Evolutionary conservation across 2,329 filamentous ascomycete genomes (phyloP).

Genomic region (Penicillium concentricum): DNA sequence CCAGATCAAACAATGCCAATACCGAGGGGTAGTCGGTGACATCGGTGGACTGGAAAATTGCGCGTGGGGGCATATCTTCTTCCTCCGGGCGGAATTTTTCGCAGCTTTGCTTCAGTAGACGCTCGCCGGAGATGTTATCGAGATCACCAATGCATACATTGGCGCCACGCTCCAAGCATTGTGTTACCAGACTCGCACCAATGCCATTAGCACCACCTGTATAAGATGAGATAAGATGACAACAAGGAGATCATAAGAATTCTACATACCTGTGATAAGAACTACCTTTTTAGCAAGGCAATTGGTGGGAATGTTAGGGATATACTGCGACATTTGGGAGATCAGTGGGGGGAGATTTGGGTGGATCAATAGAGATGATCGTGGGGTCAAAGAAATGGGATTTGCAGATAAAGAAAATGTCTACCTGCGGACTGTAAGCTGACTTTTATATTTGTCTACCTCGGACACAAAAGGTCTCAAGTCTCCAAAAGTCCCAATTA

Average conservation of each 20-base stretch:
- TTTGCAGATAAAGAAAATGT: not conserved
- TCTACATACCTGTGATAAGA: conserved; percentile 20
- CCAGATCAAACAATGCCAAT: conserved; percentile 48
- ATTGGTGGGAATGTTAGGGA: conserved; percentile 15
- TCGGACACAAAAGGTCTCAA: too few species aligned
- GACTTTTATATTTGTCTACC: conserved; percentile 1
- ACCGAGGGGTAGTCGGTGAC: conserved; percentile 49
- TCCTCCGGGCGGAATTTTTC: conserved; percentile 15
- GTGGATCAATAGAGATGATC: conserved; percentile 1
- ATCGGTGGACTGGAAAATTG: conserved; percentile 46
- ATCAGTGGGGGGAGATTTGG: not conserved
- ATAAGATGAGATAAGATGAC: not conserved
- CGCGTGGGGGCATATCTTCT: conserved; percentile 21
- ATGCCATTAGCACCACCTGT: conserved; percentile 48
- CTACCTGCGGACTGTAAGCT: not conserved
- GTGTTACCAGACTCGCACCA: conserved; percentile 42
- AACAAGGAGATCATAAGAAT: not conserved
- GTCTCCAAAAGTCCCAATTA: not conserved
- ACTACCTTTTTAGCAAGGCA: conserved; percentile 21
- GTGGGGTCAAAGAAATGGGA: not conserved
- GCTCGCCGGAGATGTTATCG: conserved; percentile 34
- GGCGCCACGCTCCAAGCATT: conserved; percentile 41
- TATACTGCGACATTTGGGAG: conserved; percentile 20
- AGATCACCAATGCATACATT: conserved; percentile 49
- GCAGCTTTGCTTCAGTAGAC: conserved; percentile 23